A percentile compares a stretch with the other conserved stretches of the same genome.
Evolutionary conservation across 345 rosid species (phyloP).

Genomic region (Conringia planisiliqua): DNA sequence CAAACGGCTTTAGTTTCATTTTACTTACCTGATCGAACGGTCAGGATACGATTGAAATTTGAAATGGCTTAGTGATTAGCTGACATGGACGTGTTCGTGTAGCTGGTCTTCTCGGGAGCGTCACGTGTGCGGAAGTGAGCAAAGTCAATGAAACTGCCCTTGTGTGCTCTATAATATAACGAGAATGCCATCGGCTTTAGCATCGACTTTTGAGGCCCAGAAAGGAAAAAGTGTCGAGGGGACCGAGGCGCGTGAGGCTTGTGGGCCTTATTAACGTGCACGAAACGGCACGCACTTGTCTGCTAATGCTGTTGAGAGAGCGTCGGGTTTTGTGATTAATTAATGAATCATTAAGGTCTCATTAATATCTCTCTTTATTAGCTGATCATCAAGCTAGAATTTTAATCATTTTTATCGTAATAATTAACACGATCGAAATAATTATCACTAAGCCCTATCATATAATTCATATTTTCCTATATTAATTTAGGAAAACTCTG

Average conservation of each 20-base stretch:
- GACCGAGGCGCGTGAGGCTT: slow-evolving; percentile 36
- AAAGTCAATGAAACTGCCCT: background rate
- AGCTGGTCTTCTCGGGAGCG: slow-evolving; percentile 26
- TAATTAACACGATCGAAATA: background rate
- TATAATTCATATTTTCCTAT: background rate
- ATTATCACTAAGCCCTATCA: background rate
- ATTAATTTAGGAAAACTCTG: background rate
- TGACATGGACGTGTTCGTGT: slow-evolving; percentile 47
- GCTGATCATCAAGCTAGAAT: slow-evolving; percentile 1
- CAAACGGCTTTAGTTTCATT: slow-evolving; percentile 37
- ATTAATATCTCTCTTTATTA: slow-evolving; percentile 3
- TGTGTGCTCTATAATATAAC: background rate
- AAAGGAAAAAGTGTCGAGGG: slow-evolving; percentile 14
- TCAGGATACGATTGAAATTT: slow-evolving; percentile 42
- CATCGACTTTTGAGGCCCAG: slow-evolving; percentile 26
- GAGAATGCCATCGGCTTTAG: background rate
- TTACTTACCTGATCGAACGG: slow-evolving; percentile 39
- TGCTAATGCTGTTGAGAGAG: slow-evolving; percentile 14
- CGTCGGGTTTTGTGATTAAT: slow-evolving; percentile 20
- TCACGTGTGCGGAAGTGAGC: slow-evolving; percentile 27
- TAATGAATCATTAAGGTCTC: slow-evolving; percentile 6
- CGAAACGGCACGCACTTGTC: slow-evolving; percentile 37
- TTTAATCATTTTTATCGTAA: background rate
- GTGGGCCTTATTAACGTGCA: slow-evolving; percentile 33
- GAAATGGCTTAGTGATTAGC: slow-evolving; percentile 29